Evolutionary conservation across 139 green algal genomes (phyloP), one percentile per base, ranked within the genome.

Genomic region (Chlorella sp.): DNA sequence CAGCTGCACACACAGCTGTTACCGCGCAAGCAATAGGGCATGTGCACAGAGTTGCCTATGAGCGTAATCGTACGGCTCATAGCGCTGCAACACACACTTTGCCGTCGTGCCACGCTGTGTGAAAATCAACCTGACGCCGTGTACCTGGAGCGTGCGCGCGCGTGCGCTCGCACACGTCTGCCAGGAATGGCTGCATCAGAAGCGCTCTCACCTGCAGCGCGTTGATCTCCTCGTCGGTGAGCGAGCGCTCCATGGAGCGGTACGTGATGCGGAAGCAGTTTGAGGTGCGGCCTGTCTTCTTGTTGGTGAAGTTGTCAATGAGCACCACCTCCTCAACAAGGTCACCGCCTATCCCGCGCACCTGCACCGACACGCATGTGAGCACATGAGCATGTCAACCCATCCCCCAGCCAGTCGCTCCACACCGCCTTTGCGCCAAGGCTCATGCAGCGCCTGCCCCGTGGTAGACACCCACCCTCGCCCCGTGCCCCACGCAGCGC

Each of bases 141-240:
- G 35, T 67, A 61, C 1, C 42, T 72, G 22, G n/a, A n/a, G n/a
- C n/a, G n/a, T n/a, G 22, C 42, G 42, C 32, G 24, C 60, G n/a
- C 51, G 30, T 5, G 17, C 72, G 5, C 35, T 4, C 31, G 26
- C 55, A 71, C 23, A 36, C 30, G 22, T 17, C 27, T 64, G 27
- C 20, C 31, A 23, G n/a, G 10, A n/a, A n/a, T n/a, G n/a, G n/a
- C n/a, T n/a, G n/a, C n/a, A n/a, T n/a, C n/a, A n/a, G n/a, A n/a
- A n/a, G n/a, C n/a, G n/a, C n/a, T n/a, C n/a, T n/a, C n/a, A 77
- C 90, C 87, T 97, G 92, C 24, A 96, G 74, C 35, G 66, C 84
- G 75, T 99, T 97, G 81, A 99, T 94, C 79, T 99, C 95, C 26
- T 99, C 95, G 76, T 99, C 92, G 5, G 93, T 98, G 24, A 99